Percentiles rank a stretch among this genome's conserved stretches.
These are phyloP conservation scores for Podospora pseudocomata DNA, from an alignment of 495 filamentous ascomycete species.

Conservation along the genomic window DNA sequence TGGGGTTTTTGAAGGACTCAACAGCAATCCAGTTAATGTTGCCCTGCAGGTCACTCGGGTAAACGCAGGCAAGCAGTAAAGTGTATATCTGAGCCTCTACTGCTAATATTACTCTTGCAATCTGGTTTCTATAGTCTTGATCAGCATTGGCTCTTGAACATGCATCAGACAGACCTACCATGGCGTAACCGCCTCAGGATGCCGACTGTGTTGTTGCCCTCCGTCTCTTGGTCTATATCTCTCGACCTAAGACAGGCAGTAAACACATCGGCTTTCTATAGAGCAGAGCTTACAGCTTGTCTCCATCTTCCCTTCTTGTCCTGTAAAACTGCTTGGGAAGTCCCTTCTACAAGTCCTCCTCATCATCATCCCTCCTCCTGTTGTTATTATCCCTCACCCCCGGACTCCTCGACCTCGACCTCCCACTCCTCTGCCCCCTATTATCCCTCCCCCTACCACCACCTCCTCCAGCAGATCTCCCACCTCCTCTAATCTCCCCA, in stretches of 20 bases:
- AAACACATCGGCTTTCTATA: not conserved
- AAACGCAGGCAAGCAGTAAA: not conserved
- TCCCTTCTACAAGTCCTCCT: not conserved
- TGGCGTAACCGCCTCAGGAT: not conserved
- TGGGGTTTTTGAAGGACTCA: not conserved
- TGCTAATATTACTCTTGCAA: not conserved
- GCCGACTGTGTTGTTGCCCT: not conserved
- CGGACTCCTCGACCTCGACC: slow-evolving; percentile 42
- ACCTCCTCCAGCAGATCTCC: slow-evolving; percentile 35
- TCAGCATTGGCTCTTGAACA: not conserved
- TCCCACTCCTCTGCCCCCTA: slow-evolving; percentile 43
- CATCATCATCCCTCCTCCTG: not conserved
- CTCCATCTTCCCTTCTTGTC: too few species aligned
- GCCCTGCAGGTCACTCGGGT: not conserved
- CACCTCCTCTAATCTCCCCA: slow-evolving; percentile 8
- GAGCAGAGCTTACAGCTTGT: too few species aligned
- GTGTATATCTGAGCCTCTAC: not conserved
- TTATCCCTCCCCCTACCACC: slow-evolving; percentile 37
- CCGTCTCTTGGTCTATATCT: not conserved
- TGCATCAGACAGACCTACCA: not conserved
- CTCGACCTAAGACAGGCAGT: not conserved
- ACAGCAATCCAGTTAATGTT: too few species aligned
- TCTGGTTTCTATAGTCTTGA: not conserved
- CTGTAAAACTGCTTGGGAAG: too few species aligned
- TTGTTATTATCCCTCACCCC: slow-evolving; percentile 18